Percentiles rank a stretch among this genome's conserved stretches.
These are phyloP conservation scores for Entomortierella lignicola DNA, from an alignment of 192 early-diverging fungal genomes.

Conservation along the genomic window DNA sequence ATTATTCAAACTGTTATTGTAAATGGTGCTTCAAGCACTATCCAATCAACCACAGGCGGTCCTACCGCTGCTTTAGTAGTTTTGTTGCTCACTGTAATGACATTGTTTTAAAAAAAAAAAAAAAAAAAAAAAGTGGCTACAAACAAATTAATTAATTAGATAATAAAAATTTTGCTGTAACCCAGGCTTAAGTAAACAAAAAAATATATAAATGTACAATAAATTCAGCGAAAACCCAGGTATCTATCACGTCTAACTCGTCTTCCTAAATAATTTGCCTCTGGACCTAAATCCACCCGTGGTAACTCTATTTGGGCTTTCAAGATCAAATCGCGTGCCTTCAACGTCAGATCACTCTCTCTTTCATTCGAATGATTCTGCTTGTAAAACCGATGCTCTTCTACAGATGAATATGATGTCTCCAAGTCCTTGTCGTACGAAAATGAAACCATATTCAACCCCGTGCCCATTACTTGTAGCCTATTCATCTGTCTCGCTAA, in stretches of 20 bases:
- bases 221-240: neutral
- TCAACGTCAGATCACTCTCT: slow-evolving; percentile 2
- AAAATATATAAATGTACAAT: too few species aligned
- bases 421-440: too few species aligned
- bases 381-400: neutral
- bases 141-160: neutral
- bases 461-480: slow-evolving; percentile 33
- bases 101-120: slow-evolving; percentile 16
- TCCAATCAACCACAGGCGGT: slow-evolving; percentile 29
- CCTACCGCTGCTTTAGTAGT: slow-evolving; percentile 22
- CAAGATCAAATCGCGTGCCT: slow-evolving; percentile 13
- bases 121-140: slow-evolving; percentile 8
- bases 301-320: slow-evolving; percentile 21
- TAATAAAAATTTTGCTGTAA: too few species aligned
- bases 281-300: slow-evolving; percentile 28
- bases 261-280: slow-evolving; percentile 22
- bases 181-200: too few species aligned
- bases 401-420: neutral
- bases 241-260: slow-evolving; percentile 6
- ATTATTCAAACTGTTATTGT: slow-evolving; percentile 17
- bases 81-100: slow-evolving; percentile 24
- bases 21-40: slow-evolving; percentile 4
- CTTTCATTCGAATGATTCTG: neutral
- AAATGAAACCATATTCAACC: slow-evolving; percentile 1
- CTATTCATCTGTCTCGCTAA: slow-evolving; percentile 32